phyloP scores from a whole-genome alignment of 805 yeast genomes.

The Kodamaea nitidulidarum region DNA sequence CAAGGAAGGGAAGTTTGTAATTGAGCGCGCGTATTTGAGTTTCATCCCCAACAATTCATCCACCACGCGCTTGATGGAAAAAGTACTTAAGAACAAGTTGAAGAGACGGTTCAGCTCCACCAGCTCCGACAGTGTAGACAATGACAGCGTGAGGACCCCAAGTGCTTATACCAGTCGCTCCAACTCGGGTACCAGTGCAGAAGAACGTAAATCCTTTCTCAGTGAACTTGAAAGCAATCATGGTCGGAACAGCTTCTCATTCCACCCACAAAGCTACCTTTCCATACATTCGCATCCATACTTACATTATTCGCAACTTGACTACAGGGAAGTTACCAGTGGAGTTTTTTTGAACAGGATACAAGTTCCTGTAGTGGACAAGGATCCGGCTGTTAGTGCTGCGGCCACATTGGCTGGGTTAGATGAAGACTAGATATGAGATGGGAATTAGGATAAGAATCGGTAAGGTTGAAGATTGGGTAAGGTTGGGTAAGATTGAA shows the following conservation, averaged over 20 bases:
- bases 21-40: constrained; percentile 34
- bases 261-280: constrained; percentile 7
- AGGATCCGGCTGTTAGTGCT: no score
- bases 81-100: constrained; percentile 24
- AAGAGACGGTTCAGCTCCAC: constrained; percentile 20
- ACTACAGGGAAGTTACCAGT: constrained; percentile 9
- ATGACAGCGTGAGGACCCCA: constrained; percentile 3
- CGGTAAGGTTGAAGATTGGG: no score
- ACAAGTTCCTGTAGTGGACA: constrained; percentile 12
- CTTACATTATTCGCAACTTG: constrained; percentile 8
- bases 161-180: constrained; percentile 4
- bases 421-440: no score
- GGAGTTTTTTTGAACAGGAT: constrained; percentile 12
- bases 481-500: no score
- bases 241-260: constrained; percentile 1
- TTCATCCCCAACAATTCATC: constrained; percentile 34
- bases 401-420: no score
- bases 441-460: no score
- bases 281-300: constrained; percentile 6
- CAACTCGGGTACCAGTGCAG: constrained; percentile 5
- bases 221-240: not conserved
- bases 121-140: constrained; percentile 9
- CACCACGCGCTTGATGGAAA: constrained; percentile 29
- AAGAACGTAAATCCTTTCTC: constrained; percentile 4
- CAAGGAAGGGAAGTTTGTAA: constrained; percentile 44